Evolutionary conservation across 2,329 filamentous ascomycete species (phyloP).

Genomic region (Fusarium longipes): DNA sequence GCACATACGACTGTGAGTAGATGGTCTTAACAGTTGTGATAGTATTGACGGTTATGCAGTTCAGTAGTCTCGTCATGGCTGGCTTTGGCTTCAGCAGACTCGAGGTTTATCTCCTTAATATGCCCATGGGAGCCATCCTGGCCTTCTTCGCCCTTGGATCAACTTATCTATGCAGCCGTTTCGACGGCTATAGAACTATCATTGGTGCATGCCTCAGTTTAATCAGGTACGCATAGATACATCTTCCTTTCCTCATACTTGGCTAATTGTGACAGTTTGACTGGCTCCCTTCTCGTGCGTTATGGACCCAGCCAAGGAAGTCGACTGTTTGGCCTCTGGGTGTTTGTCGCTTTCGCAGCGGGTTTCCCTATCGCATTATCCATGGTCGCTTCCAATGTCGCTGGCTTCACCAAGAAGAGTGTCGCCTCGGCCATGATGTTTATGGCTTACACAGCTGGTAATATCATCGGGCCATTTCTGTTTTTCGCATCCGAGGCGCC

Average conservation of each 20-base stretch:
- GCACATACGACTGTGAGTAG: slow-evolving; percentile 35
- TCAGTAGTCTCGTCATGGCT: slow-evolving; percentile 42
- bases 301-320: slow-evolving; percentile 34
- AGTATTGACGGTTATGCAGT: slow-evolving; percentile 11
- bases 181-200: slow-evolving; percentile 33
- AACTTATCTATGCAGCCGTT: slow-evolving; percentile 36
- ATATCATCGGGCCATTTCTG: slow-evolving; percentile 40
- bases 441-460: slow-evolving; percentile 36
- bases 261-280: slow-evolving; percentile 12
- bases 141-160: slow-evolving; percentile 35
- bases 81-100: slow-evolving; percentile 39
- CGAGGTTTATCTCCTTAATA: slow-evolving; percentile 40
- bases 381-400: slow-evolving; percentile 39
- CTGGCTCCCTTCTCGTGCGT: slow-evolving; percentile 35
- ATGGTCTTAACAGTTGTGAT: fast-evolving
- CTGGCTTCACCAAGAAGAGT: slow-evolving; percentile 42
- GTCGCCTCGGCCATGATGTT: slow-evolving; percentile 42
- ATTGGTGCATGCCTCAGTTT: slow-evolving; percentile 32
- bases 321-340: slow-evolving; percentile 25
- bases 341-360: slow-evolving; percentile 41
- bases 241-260: fast-evolving
- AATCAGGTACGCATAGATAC: slow-evolving; percentile 33
- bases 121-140: slow-evolving; percentile 38
- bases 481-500: slow-evolving; percentile 38
- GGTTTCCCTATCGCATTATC: slow-evolving; percentile 37